A percentile compares a stretch with the other conserved stretches of the same genome.
These are phyloP conservation scores for Parasitella parasitica DNA, from an alignment of 371 early-diverging fungal genomes.

Conservation along the genomic window DNA sequence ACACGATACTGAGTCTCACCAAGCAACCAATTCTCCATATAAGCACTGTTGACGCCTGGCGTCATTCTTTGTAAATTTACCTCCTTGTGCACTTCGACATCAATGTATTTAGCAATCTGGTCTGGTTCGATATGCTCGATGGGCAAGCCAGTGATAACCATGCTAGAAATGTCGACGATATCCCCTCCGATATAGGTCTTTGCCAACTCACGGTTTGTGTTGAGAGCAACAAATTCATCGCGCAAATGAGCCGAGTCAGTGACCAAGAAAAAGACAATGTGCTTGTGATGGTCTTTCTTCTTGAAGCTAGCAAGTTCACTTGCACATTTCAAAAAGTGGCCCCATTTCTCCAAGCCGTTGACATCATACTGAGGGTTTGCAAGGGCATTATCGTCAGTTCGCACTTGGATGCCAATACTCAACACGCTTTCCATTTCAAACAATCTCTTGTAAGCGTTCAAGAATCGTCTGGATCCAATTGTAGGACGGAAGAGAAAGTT, in stretches of 20 bases:
- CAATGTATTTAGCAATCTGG: conserved; percentile 33
- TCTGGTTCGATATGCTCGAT: conserved; percentile 52
- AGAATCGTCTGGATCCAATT: conserved; percentile 43
- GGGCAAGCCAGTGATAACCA: conserved; percentile 48
- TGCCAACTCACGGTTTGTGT: conserved; percentile 21
- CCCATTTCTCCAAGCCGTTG: conserved; percentile 39
- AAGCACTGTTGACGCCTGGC: conserved; percentile 48
- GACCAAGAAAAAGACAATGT: conserved; percentile 44
- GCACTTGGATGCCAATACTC: conserved; percentile 44
- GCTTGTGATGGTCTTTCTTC: conserved; percentile 37
- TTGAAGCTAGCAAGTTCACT: conserved; percentile 38
- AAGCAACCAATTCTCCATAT: conserved; percentile 53
- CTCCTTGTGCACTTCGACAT: conserved; percentile 23
- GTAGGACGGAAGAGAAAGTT: conserved; percentile 51
- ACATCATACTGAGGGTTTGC: conserved; percentile 41
- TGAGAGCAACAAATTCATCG: conserved; percentile 41
- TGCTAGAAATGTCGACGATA: conserved; percentile 26
- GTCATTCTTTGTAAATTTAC: conserved; percentile 26
- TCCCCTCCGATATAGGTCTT: conserved; percentile 24
- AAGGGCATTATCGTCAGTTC: conserved; percentile 45
- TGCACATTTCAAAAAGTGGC: conserved; percentile 49
- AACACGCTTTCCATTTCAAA: conserved; percentile 48
- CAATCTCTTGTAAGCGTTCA: conserved; percentile 42
- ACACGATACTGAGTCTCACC: conserved; percentile 51
- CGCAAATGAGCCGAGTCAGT: conserved; percentile 46